Conservation (phyloP, 805 yeast genomes). For the Candida qinlingensis region DNA sequence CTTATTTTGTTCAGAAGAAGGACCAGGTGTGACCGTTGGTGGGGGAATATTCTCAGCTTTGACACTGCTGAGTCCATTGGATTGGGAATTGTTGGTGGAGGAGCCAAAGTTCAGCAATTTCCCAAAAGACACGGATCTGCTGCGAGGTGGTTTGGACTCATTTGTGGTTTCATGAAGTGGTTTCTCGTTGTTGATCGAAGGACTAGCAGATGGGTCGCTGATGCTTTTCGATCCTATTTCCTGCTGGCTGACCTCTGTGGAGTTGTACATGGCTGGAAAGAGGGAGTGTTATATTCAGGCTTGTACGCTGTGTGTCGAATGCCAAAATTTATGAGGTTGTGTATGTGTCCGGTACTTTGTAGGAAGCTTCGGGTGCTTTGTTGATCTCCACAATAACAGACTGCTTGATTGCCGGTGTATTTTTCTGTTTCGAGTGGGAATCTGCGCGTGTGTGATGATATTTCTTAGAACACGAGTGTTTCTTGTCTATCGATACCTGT, state of each 20-base stretch:
- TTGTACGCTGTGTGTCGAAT: too few relatives aligned
- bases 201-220: neutral
- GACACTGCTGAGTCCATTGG: neutral
- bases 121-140: conserved; percentile 37
- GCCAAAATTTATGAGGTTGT: too few relatives aligned
- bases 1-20: conserved; percentile 5
- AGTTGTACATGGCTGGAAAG: neutral
- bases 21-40: conserved; percentile 8
- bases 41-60: conserved; percentile 6
- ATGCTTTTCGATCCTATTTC: neutral
- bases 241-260: neutral
- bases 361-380: too few relatives aligned
- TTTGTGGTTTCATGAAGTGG: neutral
- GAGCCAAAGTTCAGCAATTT: conserved; percentile 34
- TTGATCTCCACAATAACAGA: too few relatives aligned
- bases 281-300: neutral
- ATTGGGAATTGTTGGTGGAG: conserved; percentile 1
- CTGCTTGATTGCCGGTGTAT: too few relatives aligned
- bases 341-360: too few relatives aligned
- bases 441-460: too few relatives aligned
- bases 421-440: too few relatives aligned
- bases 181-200: neutral
- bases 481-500: too few relatives aligned
- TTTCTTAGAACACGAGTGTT: too few relatives aligned
- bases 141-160: neutral